Percentiles rank a stretch among this genome's conserved stretches.
phyloP scores from a whole-genome alignment of 768 basidiomycete species.

The Boletales sp. region DNA sequence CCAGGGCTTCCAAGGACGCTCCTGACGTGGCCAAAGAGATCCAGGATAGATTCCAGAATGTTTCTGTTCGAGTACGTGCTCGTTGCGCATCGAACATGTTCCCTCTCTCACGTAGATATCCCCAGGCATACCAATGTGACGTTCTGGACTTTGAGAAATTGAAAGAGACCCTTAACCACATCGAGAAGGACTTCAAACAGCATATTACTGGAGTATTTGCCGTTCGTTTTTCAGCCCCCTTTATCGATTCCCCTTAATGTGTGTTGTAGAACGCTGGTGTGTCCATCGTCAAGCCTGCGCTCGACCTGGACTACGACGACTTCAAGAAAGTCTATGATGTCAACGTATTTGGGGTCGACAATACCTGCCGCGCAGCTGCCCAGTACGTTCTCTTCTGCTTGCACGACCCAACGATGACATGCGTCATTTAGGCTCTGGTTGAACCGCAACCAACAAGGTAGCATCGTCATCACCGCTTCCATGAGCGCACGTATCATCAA shows the following conservation, averaged over 20 bases:
- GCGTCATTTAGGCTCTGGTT: constrained; percentile 41
- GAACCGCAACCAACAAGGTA: constrained; percentile 34
- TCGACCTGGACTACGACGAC: constrained; percentile 53
- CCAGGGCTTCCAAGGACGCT: constrained; percentile 47
- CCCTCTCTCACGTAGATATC: neutral
- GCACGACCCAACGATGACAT: too few relatives aligned
- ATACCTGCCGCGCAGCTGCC: constrained; percentile 55
- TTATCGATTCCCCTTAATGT: neutral
- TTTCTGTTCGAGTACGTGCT: constrained; percentile 36
- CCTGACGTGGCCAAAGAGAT: constrained; percentile 45
- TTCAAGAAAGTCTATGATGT: constrained; percentile 52
- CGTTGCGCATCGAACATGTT: neutral
- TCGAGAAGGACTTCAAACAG: constrained; percentile 43
- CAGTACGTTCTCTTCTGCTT: constrained; percentile 32
- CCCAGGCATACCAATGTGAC: constrained; percentile 61
- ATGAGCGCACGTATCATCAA: constrained; percentile 71
- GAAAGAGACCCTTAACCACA: constrained; percentile 41
- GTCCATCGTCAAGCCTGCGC: constrained; percentile 58
- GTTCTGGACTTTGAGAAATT: constrained; percentile 47
- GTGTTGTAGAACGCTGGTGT: constrained; percentile 53
- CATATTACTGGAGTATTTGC: constrained; percentile 54
- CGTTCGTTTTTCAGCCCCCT: constrained; percentile 27
- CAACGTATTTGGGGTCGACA: constrained; percentile 68
- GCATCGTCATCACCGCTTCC: constrained; percentile 62
- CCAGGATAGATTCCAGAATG: constrained; percentile 40